Conservation (phyloP, 345 rosid species). For the Sapria himalayana region DNA sequence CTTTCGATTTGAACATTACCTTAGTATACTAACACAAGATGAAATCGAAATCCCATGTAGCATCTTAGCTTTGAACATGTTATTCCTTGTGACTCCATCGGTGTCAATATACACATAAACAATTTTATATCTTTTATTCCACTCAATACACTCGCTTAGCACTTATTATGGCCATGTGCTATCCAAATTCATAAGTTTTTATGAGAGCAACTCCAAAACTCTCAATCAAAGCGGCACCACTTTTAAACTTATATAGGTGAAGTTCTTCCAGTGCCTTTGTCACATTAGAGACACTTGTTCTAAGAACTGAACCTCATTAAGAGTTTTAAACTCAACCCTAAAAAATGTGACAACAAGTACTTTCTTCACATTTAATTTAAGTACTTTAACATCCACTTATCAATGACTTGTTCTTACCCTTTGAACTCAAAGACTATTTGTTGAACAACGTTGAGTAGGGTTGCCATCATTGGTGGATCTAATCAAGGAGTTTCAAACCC, state of each 20-base stretch:
- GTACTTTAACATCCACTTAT: neutral
- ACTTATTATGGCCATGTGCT: neutral
- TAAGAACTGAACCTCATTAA: neutral
- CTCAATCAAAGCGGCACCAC: neutral
- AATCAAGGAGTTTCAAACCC: neutral
- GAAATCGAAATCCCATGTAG: neutral
- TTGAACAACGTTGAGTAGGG: neutral
- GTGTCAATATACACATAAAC: constrained; percentile 1
- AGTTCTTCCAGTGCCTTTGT: neutral
- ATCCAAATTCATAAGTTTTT: neutral
- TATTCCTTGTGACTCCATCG: neutral
- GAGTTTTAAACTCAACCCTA: neutral
- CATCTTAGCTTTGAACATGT: neutral
- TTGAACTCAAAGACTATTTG: neutral
- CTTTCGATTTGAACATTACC: constrained; percentile 3
- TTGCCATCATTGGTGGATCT: neutral
- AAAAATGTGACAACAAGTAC: neutral
- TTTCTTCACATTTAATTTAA: neutral
- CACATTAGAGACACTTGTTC: neutral
- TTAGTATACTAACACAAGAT: neutral
- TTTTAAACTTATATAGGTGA: neutral
- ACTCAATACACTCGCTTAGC: neutral
- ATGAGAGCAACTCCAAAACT: neutral
- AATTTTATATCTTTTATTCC: neutral
- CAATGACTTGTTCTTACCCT: neutral